Evolutionary conservation across 371 early-diverging fungal species (phyloP).

Genomic region (Mortierella sp.): DNA sequence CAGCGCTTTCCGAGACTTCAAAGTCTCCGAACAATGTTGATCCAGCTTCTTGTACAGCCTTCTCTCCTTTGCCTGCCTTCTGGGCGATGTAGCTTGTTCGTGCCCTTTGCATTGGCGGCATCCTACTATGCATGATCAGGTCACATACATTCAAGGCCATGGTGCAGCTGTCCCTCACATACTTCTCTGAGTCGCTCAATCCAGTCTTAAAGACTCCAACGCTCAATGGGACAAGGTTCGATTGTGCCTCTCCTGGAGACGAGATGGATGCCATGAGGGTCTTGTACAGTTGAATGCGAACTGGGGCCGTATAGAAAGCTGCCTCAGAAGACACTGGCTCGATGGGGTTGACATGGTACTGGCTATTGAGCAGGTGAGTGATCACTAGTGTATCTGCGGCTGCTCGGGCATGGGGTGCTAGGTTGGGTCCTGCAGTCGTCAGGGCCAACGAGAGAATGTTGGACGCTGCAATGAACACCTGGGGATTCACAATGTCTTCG

Average conservation of each 20-base stretch:
- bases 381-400: conserved; percentile 46
- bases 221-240: conserved; percentile 44
- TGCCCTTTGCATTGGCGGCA: conserved; percentile 70
- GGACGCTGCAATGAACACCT: conserved; percentile 37
- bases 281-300: conserved; percentile 43
- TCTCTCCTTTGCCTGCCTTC: conserved; percentile 30
- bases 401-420: conserved; percentile 39
- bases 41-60: conserved; percentile 37
- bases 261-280: conserved; percentile 35
- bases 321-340: conserved; percentile 35
- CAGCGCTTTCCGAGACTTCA: conserved; percentile 12
- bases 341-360: conserved; percentile 47
- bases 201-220: conserved; percentile 51
- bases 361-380: conserved; percentile 47
- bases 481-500: conserved; percentile 43
- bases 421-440: conserved; percentile 46
- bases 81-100: conserved; percentile 29
- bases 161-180: conserved; percentile 58
- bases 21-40: conserved; percentile 45
- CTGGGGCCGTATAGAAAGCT: conserved; percentile 30
- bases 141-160: conserved; percentile 66
- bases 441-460: conserved; percentile 34
- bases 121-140: conserved; percentile 63
- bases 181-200: conserved; percentile 36
- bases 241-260: conserved; percentile 47